Conservation (phyloP, 768 basidiomycete species). For the Mycena vitilis region DNA sequence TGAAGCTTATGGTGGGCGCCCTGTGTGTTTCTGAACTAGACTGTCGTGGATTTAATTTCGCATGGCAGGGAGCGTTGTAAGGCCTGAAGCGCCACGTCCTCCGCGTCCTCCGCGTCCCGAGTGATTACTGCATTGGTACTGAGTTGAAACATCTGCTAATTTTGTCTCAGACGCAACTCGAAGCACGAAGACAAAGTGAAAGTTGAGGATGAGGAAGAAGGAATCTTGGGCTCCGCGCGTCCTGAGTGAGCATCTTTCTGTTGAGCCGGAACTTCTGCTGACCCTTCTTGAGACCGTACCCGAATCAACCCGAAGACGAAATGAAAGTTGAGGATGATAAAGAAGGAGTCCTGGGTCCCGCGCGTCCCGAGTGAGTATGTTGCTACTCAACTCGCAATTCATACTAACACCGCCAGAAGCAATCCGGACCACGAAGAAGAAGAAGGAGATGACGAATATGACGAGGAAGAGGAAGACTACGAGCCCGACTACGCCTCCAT, state of each 20-base stretch:
- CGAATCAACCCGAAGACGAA: too few relatives aligned
- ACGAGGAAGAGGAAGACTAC: conserved; percentile 5
- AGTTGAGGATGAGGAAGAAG: too few relatives aligned
- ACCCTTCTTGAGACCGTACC: too few relatives aligned
- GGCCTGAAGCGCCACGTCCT: conserved; percentile 7
- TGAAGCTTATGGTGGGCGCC: conserved; percentile 5
- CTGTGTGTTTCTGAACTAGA: not conserved
- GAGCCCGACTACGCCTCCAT: not conserved
- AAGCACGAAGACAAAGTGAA: conserved; percentile 1
- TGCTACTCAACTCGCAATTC: too few relatives aligned
- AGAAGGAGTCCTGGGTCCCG: too few relatives aligned
- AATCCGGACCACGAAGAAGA: not conserved
- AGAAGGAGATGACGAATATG: conserved; percentile 8
- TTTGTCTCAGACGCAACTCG: conserved; percentile 4
- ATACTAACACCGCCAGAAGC: too few relatives aligned
- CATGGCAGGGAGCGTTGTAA: conserved; percentile 19
- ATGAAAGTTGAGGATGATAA: too few relatives aligned
- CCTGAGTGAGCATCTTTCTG: too few relatives aligned
- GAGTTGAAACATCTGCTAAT: not conserved
- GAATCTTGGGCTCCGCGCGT: too few relatives aligned
- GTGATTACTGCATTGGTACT: not conserved
- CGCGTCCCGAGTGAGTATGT: too few relatives aligned
- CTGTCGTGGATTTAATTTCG: not conserved
- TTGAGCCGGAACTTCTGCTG: too few relatives aligned
- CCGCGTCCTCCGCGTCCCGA: not conserved